Evolutionary conservation across 176 grass and related monocot species (phyloP), one percentile per base, ranked within the genome.

Genomic region (Tillandsia fasciculata): DNA sequence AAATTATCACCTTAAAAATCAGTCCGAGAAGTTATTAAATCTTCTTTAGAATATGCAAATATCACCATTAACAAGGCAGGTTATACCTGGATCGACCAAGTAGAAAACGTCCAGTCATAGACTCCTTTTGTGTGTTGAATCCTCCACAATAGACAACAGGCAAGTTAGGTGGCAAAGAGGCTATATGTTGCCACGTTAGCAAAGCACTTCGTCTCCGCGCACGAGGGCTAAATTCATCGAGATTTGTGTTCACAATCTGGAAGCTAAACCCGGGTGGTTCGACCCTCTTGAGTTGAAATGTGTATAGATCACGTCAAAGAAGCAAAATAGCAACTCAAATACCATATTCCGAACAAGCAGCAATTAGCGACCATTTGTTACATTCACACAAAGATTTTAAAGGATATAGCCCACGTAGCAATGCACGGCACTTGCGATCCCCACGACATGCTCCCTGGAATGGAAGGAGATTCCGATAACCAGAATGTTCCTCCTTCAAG

Each of bases 381-480:
- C 15, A 61, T 61, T 15, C 22, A 20, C 12, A 61, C 17, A 9
- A 17, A n/a, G 22, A 61, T 61, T 50, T 20, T 26, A 81, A 84
- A 97, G 94, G 94, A 97, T 97, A 97, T 97, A 61, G 89, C 94
- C 94, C 94, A 97, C 72, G 94, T 97, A 68, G 94, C 86, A 63
- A 97, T 88, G 67, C 86, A 90, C 10, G 94, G 94, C 86, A 83
- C 69, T 23, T 70, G 83, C 65, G 89, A 81, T 70, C 94, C 89
- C 94, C 94, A 97, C 64, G 94, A 92, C 71, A 90, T 80, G 73
- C 94, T 97, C 81, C 86, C 94, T 74, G 94, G 94, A 13, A 93
- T 87, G 22, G 94, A 92, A 61, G 94, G 94, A 67, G 89, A 90
- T 83, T 97, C 89, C 26, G 94, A 97, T 65, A 97, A 77, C 94